Conservation (phyloP, 2,329 filamentous ascomycete species). For the Aspergillus neoniger region DNA sequence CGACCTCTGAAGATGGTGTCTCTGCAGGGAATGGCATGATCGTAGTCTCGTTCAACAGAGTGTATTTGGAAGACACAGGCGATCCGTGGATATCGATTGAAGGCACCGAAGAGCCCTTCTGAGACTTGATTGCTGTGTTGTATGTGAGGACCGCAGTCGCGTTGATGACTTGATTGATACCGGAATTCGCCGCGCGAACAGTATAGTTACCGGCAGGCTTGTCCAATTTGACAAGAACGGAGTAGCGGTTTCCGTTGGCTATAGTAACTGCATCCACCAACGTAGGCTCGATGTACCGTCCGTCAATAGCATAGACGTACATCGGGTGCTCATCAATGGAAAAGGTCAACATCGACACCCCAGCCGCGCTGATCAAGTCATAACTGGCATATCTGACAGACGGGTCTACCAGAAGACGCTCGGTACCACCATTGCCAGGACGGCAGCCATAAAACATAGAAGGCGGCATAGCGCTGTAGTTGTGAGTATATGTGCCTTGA, state of each 20-base stretch:
- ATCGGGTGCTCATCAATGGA: conserved; percentile 45
- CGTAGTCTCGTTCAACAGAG: conserved; percentile 46
- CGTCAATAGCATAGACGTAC: conserved; percentile 44
- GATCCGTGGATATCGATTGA: conserved; percentile 55
- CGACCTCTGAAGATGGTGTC: conserved; percentile 44
- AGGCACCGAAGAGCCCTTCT: conserved; percentile 32
- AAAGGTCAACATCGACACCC: conserved; percentile 52
- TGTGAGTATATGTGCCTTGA: conserved; percentile 21
- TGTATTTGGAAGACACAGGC: conserved; percentile 43
- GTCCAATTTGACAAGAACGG: conserved; percentile 45
- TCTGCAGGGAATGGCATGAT: conserved; percentile 53
- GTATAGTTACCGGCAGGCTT: conserved; percentile 52
- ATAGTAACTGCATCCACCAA: conserved; percentile 34
- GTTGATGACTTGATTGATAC: conserved; percentile 56
- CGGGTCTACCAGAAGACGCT: conserved; percentile 45
- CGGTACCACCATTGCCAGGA: conserved; percentile 46
- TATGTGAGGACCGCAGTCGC: conserved; percentile 54
- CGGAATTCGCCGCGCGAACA: conserved; percentile 54
- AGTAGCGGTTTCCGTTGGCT: conserved; percentile 37
- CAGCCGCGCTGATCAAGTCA: conserved; percentile 54
- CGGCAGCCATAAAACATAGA: conserved; percentile 44
- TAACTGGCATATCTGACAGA: conserved; percentile 52
- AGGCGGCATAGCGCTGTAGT: conserved; percentile 28
- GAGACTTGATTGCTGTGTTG: conserved; percentile 23
- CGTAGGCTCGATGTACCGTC: conserved; percentile 40